A percentile compares a stretch with the other conserved stretches of the same genome.
Evolutionary conservation across 2,329 filamentous ascomycete genomes (phyloP).

Genomic region (Neofusicoccum ribis): DNA sequence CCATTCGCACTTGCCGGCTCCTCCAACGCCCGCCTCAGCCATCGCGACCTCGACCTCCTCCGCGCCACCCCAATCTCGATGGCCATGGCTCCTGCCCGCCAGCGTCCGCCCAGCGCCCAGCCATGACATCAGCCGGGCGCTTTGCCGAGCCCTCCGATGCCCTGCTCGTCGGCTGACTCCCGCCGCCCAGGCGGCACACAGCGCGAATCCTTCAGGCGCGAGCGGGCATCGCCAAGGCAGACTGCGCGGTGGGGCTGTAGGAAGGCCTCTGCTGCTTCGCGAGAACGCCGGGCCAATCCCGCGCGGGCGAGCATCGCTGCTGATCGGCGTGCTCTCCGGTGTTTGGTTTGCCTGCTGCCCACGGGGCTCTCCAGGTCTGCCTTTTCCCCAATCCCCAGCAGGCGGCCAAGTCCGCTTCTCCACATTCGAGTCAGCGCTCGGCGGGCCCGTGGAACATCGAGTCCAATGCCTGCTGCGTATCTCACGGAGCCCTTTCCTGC

Average conservation of each 20-base stretch:
- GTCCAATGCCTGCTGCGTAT: background rate
- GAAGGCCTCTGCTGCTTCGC: background rate
- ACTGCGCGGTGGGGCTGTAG: background rate
- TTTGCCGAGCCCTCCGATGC: background rate
- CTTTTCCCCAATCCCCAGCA: background rate
- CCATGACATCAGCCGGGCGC: constrained; percentile 6
- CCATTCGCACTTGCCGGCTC: background rate
- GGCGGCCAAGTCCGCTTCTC: constrained; percentile 6
- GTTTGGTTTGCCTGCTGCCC: constrained; percentile 2
- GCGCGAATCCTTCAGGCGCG: constrained; percentile 9
- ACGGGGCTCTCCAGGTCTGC: background rate
- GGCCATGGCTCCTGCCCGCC: background rate
- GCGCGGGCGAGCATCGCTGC: background rate
- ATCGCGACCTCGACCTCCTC: background rate
- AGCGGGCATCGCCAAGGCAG: constrained; percentile 8
- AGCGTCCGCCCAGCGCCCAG: background rate
- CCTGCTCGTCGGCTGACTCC: constrained; percentile 6
- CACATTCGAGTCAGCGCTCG: constrained; percentile 5
- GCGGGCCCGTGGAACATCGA: background rate
- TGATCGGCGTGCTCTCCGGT: background rate
- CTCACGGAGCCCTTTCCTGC: background rate
- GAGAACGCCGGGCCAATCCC: background rate
- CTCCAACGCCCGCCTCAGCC: background rate
- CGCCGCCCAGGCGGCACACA: constrained; percentile 6
- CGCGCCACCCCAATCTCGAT: background rate